Evolutionary conservation across 768 basidiomycete genomes (phyloP), one percentile per base, ranked within the genome.

Genomic region (Calvatia gigantea): DNA sequence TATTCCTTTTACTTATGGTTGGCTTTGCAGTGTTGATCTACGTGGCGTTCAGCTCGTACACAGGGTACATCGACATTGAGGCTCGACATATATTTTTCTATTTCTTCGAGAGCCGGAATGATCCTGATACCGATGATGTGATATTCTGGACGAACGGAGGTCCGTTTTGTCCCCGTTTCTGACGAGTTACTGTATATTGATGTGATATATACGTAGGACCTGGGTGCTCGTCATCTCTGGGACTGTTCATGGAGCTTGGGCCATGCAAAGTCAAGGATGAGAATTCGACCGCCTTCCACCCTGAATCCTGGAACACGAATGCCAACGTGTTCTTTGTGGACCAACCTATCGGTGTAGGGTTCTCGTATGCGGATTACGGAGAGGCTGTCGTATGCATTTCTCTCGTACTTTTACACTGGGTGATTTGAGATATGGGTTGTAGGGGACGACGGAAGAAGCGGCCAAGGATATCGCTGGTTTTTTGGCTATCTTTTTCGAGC

Each of bases 381-480:
- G 85, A 86, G 63, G 67, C 68, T 33, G 79, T 83, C 41, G 83
- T 83, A 64, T 51, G 79, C 66, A 19, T 38, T 56, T 29, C 37
- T n/a, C n/a, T n/a, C 28, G 45, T 58, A 29, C 7, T 25, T 15
- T 3, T 48, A n/a, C n/a, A n/a, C n/a, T n/a, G n/a, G n/a, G n/a
- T 19, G 0, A 14, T 29, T 19, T 31, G 37, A 35, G 27, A n/a
- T 6, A 14, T 11, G 4, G 28, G 14, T 37, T 38, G 14, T 47
- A 86, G 84, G 74, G 77, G 45, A 86, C 80, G 2, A 82, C 86
- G 0, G 81, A 85, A 63, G 83, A 86, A 42, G 87, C 85, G 3
- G 85, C 86, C 0, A 75, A 79, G 49, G 87, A 90, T 60, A 81
- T 90, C 3, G 85, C 86, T 0, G 80, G 83, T 0, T 90, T 90